phyloP scores from a whole-genome alignment of 495 filamentous ascomycete genomes.

The Articulospora tetracladia region DNA sequence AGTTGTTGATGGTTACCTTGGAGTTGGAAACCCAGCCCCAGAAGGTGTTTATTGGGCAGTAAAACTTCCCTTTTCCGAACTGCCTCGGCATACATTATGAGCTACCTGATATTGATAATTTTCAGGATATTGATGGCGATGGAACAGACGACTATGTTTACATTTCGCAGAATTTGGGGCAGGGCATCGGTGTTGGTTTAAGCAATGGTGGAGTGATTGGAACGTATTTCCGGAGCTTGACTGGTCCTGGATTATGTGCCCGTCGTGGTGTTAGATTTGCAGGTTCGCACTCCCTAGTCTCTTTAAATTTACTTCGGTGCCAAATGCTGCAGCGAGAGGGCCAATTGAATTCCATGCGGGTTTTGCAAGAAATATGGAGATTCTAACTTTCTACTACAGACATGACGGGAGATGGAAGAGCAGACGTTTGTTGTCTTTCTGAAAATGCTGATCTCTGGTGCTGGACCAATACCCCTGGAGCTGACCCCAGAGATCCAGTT shows the following conservation, averaged over 20 bases:
- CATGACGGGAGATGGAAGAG: neutral
- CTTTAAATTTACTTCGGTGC: no score
- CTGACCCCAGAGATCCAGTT: neutral
- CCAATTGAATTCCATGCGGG: no score
- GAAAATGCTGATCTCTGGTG: neutral
- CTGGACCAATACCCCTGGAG: neutral
- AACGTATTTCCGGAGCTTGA: neutral
- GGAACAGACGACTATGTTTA: slow-evolving; percentile 4
- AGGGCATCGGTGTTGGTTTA: neutral
- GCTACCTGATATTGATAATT: neutral
- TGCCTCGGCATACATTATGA: neutral
- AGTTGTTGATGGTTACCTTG: neutral
- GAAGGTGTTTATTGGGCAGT: neutral
- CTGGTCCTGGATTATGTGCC: neutral
- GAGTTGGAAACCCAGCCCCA: neutral
- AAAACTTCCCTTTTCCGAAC: neutral
- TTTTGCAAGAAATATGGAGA: no score
- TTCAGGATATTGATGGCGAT: neutral
- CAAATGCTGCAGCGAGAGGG: no score
- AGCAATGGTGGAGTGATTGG: neutral
- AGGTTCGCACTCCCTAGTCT: neutral
- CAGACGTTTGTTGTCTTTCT: neutral
- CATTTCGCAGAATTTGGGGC: neutral
- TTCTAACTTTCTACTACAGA: no score
- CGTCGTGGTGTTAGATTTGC: slow-evolving; percentile 1